Evolutionary conservation across 768 basidiomycete genomes (phyloP).

Genomic region (Pleurotus cornucopiae): DNA sequence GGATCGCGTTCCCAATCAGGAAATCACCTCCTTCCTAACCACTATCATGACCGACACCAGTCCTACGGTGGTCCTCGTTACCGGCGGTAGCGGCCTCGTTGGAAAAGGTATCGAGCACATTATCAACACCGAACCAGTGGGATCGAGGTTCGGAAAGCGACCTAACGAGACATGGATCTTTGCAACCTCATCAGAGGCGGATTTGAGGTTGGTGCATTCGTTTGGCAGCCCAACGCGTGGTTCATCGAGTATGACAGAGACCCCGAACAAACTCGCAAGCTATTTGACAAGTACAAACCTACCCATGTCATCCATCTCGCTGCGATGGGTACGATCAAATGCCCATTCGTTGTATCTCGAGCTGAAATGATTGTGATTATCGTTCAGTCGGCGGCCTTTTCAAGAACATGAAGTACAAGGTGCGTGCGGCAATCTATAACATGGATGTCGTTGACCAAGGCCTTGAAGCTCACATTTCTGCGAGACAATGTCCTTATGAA

Average conservation of each 20-base stretch:
- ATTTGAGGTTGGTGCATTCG: slow-evolving; percentile 58
- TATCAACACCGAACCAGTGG: slow-evolving; percentile 73
- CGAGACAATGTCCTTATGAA: slow-evolving; percentile 96
- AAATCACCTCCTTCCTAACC: not conserved
- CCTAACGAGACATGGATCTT: slow-evolving; percentile 87
- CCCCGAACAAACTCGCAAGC: slow-evolving; percentile 56
- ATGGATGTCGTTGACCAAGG: no score
- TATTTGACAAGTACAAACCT: slow-evolving; percentile 90
- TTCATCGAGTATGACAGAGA: slow-evolving; percentile 44
- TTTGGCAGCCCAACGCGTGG: not conserved
- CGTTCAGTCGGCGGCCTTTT: slow-evolving; percentile 85
- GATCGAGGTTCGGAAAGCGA: slow-evolving; percentile 73
- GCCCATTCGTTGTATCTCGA: not conserved
- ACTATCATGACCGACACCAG: not conserved
- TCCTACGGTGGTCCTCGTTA: slow-evolving; percentile 66
- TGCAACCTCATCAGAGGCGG: slow-evolving; percentile 72
- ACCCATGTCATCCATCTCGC: slow-evolving; percentile 97
- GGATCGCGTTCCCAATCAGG: not conserved
- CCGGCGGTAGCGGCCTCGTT: slow-evolving; percentile 83
- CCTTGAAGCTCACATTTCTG: slow-evolving; percentile 74
- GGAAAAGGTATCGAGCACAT: slow-evolving; percentile 80
- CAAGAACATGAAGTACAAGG: slow-evolving; percentile 94
- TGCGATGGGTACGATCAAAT: slow-evolving; percentile 65
- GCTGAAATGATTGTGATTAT: slow-evolving; percentile 5
- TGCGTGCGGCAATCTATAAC: slow-evolving; percentile 19